Evolutionary conservation across 2,329 filamentous ascomycete genomes (phyloP).

Genomic region (Bipolaris victoriae): DNA sequence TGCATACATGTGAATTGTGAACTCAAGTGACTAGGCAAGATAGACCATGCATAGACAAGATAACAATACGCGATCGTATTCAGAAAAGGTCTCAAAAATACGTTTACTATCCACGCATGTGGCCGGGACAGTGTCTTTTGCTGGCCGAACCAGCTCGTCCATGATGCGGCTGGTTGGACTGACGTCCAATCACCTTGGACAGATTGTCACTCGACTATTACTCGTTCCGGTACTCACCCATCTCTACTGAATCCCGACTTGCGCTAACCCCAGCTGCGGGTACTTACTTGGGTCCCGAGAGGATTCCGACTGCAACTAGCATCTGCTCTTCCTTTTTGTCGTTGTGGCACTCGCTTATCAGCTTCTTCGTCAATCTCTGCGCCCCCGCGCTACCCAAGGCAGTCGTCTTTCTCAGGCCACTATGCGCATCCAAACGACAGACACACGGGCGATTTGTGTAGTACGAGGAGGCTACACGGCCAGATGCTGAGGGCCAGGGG

Average conservation of each 20-base stretch:
- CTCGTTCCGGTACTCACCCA: background rate
- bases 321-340: slow-evolving; percentile 1
- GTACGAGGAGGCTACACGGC: background rate
- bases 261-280: slow-evolving; percentile 4
- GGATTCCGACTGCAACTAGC: background rate
- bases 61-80: background rate
- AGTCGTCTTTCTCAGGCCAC: background rate
- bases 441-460: background rate
- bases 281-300: background rate
- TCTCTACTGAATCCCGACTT: background rate
- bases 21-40: background rate
- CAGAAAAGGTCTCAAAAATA: background rate
- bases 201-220: background rate
- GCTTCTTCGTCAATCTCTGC: background rate
- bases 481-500: background rate
- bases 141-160: background rate
- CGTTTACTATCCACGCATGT: background rate
- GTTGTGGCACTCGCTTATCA: slow-evolving; percentile 11
- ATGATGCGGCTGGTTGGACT: background rate
- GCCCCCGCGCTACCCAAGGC: slow-evolving; percentile 7
- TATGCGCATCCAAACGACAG: slow-evolving; percentile 1
- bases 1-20: background rate
- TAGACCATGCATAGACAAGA: background rate
- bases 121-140: background rate
- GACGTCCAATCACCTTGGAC: background rate